phyloP scores from a whole-genome alignment of 805 yeast genomes.

The Ogataea neopini region DNA sequence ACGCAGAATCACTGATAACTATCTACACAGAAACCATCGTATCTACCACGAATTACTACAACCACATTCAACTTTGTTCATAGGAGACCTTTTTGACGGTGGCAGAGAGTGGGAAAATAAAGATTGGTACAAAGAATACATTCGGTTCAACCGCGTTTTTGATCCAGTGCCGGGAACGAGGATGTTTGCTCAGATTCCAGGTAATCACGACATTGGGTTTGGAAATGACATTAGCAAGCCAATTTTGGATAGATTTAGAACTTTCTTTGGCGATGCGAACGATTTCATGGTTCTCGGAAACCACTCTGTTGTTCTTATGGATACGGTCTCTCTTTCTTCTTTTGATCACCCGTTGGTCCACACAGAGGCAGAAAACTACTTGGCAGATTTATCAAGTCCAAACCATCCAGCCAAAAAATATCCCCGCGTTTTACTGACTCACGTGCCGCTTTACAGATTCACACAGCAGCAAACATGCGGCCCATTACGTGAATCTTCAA shows the following conservation, averaged over 20 bases:
- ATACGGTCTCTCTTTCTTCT: conserved; percentile 77
- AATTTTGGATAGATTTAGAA: conserved; percentile 61
- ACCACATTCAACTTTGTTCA: conserved; percentile 75
- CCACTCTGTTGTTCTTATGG: conserved; percentile 74
- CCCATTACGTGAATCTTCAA: conserved; percentile 64
- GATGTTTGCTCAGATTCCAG: conserved; percentile 58
- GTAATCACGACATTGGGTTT: conserved; percentile 96
- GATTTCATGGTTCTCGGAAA: conserved; percentile 57
- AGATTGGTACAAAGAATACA: conserved; percentile 65
- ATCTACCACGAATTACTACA: conserved; percentile 55
- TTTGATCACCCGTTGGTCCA: conserved; percentile 44
- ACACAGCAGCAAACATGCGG: conserved; percentile 66
- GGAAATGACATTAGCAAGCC: conserved; percentile 64
- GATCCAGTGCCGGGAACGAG: conserved; percentile 41
- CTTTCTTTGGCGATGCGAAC: conserved; percentile 72
- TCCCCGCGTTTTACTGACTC: conserved; percentile 77
- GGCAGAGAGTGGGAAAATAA: conserved; percentile 56
- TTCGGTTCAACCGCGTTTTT: conserved; percentile 67
- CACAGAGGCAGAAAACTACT: conserved; percentile 51
- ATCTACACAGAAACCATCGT: conserved; percentile 75
- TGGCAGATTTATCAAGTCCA: conserved; percentile 39
- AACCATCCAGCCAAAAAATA: conserved; percentile 27
- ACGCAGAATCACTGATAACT: conserved; percentile 67
- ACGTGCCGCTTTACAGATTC: conserved; percentile 83
- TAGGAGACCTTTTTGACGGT: conserved; percentile 94